Evolutionary conservation across 441 rosid species (phyloP), one percentile per base, ranked within the genome.

Genomic region (Corymbia calophylla): DNA sequence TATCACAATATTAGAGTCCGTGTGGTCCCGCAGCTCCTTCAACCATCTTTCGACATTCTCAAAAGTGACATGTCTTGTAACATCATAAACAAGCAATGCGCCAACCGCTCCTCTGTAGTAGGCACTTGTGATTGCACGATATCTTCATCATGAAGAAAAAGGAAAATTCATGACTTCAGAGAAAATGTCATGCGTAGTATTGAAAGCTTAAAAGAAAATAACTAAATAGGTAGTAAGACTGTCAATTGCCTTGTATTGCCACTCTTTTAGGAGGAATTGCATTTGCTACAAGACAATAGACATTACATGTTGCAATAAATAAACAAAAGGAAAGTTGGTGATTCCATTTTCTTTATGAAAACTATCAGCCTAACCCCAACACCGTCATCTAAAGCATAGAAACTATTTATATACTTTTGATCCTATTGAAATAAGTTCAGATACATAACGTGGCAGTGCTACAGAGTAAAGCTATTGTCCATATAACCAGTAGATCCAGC

Each of bases 61-160:
- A 84, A 88, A 91, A 25, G 90, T 88, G 86, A 58, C 90, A 27
- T 88, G 92, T 77, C 91, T 87, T 8, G 89, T 87, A 47, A 87
- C 89, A 9, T 80, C 88, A 81, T 87, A 87, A 68, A 89, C 89
- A 60, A 89, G 90, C 70, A 89, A 70, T 3, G 90, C 90, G 27
- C 90, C 90, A n/a, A 89, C 90, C 4, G 90, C 90, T 89, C 90
- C 90, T 89, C 90, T 87, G 88, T 89, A 89, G 39, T 89, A 89
- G 54, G 90, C 90, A 7, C 90, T 89, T 53, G 90, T 89, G 88
- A 89, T 89, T 53, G 90, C 90, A 14, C 90, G 90, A 51, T 89
- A 89, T 70, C 90, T 89, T 66, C 88, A 89, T 54, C 53, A 86
- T 12, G 44, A 86, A 86, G 54, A 23, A 44, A 86, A 19, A 86